These are phyloP conservation scores for Argentina anserina DNA, from an alignment of 306 rosid species.

Conservation along the genomic window DNA sequence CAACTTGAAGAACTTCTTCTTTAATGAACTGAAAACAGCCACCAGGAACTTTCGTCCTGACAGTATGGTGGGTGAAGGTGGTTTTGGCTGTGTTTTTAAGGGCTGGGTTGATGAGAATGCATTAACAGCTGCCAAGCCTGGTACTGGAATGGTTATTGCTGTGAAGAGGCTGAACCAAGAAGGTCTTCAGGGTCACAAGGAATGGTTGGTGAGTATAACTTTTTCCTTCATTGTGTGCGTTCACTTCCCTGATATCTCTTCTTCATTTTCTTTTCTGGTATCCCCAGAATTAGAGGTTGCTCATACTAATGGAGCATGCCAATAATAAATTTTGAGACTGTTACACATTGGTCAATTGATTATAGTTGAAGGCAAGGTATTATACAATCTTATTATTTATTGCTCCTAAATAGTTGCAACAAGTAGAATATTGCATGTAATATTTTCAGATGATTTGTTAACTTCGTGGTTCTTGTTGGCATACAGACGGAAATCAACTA, in stretches of 20 bases:
- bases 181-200: conserved; percentile 93
- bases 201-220: conserved; percentile 89
- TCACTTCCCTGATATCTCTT: not conserved
- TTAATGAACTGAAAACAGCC: conserved; percentile 69
- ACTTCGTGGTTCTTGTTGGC: conserved; percentile 22
- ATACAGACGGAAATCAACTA: conserved; percentile 83
- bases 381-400: not conserved
- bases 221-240: not conserved
- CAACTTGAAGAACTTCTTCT: conserved; percentile 69
- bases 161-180: conserved; percentile 95
- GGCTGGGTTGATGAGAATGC: conserved; percentile 93
- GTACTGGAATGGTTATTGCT: conserved; percentile 85
- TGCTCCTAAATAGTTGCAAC: conserved; percentile 5
- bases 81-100: conserved; percentile 86
- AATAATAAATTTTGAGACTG: not conserved
- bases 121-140: conserved; percentile 70
- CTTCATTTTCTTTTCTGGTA: not conserved
- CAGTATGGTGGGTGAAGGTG: conserved; percentile 97
- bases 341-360: not conserved
- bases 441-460: conserved; percentile 17
- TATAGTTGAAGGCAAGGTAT: not conserved
- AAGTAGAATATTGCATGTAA: conserved; percentile 15
- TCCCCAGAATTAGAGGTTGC: not conserved
- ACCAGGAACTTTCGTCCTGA: conserved; percentile 97
- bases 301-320: not conserved